Percentiles rank a stretch among this genome's conserved stretches.
These are phyloP conservation scores for Xylaria polymorpha DNA, from an alignment of 2,329 filamentous ascomycete species.

Conservation along the genomic window DNA sequence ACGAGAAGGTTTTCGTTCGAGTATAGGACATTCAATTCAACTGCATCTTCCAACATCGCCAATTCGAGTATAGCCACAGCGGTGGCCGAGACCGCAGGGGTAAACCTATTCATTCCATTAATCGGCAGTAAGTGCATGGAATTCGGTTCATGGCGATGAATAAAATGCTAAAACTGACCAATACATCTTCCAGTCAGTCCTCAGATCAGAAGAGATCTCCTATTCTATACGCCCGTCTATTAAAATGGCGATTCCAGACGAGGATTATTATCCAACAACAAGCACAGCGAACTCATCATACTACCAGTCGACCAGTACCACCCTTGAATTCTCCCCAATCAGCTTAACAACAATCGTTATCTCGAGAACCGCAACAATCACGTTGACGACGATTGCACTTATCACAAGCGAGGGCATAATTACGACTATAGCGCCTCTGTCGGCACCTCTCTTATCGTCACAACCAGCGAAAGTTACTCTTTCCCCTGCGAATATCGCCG, in stretches of 20 bases:
- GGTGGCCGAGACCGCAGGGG: not conserved
- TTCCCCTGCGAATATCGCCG: constrained; percentile 16
- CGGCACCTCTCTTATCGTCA: constrained; percentile 11
- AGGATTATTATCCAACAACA: constrained; percentile 25
- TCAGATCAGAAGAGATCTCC: not conserved
- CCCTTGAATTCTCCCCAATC: not conserved
- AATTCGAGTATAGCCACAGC: not conserved
- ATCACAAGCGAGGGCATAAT: constrained; percentile 25
- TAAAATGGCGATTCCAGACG: not conserved
- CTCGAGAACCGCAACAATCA: constrained; percentile 26
- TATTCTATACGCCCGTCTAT: not conserved
- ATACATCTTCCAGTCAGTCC: not conserved
- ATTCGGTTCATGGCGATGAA: not conserved
- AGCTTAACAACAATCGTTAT: constrained; percentile 19
- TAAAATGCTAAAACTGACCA: not conserved
- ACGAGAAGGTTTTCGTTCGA: not conserved
- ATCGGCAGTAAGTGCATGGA: constrained; percentile 14
- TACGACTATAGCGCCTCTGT: not conserved
- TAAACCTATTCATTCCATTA: not conserved
- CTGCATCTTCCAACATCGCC: not conserved
- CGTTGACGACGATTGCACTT: constrained; percentile 19
- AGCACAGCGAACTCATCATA: constrained; percentile 9
- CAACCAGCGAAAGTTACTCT: not conserved
- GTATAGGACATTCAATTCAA: not conserved
- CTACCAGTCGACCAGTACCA: not conserved